A percentile compares a stretch with the other conserved stretches of the same genome.
These are phyloP conservation scores for Rhododendron molle DNA, from an alignment of 148 eudicot species.

Conservation along the genomic window DNA sequence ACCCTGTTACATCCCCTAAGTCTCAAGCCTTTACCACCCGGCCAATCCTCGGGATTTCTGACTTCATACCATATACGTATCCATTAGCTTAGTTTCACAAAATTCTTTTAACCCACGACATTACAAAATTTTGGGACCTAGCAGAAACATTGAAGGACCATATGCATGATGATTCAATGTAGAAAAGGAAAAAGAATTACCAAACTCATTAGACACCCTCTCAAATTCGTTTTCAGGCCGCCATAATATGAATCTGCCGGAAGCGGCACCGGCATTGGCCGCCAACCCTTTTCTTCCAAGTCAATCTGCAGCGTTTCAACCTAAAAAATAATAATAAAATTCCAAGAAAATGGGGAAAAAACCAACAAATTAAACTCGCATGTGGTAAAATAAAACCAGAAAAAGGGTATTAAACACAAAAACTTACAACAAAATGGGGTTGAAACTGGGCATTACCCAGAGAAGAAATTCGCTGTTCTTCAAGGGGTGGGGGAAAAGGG, in stretches of 20 bases:
- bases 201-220: slow-evolving; percentile 1
- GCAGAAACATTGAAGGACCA: neutral
- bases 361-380: neutral
- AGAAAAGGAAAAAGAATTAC: neutral
- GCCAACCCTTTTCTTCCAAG: neutral
- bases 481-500: neutral
- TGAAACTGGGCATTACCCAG: neutral
- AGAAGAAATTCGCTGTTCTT: neutral
- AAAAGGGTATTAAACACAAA: neutral
- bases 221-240: neutral
- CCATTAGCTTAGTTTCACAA: neutral
- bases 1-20: neutral
- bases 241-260: neutral
- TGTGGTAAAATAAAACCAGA: neutral
- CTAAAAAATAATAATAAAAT: neutral
- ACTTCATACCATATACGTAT: neutral
- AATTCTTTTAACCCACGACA: neutral
- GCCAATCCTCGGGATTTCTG: neutral
- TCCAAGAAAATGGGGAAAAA: neutral
- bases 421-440: neutral
- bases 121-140: neutral
- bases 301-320: neutral
- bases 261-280: slow-evolving; percentile 1
- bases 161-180: neutral
- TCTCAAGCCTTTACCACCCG: neutral